Evolutionary conservation across 495 filamentous ascomycete species (phyloP).

Genomic region (Tuber aestivum): DNA sequence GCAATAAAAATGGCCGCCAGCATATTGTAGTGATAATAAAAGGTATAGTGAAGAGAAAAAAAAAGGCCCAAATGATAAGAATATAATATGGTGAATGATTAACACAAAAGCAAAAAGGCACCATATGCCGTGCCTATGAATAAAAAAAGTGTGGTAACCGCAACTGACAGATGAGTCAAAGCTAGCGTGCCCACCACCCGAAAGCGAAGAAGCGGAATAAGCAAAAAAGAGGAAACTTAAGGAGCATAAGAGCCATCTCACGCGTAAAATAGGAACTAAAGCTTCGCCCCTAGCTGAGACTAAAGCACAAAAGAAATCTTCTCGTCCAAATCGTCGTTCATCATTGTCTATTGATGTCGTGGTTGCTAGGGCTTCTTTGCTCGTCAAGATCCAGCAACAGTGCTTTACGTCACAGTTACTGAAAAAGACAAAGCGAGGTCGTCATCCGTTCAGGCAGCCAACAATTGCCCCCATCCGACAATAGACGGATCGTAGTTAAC

Average conservation of each 20-base stretch:
- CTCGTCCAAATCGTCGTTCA: slow-evolving; percentile 1
- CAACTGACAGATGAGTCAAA: slow-evolving; percentile 1
- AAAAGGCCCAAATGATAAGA: not conserved
- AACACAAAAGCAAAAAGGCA: not conserved
- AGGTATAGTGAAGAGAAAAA: not conserved
- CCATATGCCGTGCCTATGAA: not conserved
- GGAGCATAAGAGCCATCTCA: slow-evolving; percentile 31
- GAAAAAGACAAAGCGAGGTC: not conserved
- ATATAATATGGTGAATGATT: not conserved
- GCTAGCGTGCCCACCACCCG: slow-evolving; percentile 9
- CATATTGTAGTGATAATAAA: slow-evolving; percentile 9
- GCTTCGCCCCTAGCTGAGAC: not conserved
- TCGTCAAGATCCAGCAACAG: slow-evolving; percentile 20
- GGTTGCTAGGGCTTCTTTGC: slow-evolving; percentile 1
- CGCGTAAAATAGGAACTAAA: slow-evolving; percentile 14
- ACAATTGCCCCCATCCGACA: not conserved
- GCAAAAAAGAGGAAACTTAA: slow-evolving; percentile 18
- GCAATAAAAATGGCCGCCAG: slow-evolving; percentile 17
- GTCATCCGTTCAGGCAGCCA: not conserved
- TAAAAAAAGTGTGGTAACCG: not conserved
- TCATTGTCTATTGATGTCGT: slow-evolving; percentile 14
- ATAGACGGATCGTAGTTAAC: not conserved
- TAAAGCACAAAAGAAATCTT: not conserved
- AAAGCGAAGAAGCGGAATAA: slow-evolving; percentile 16
- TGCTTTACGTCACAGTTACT: slow-evolving; percentile 21